These are phyloP conservation scores for Amanita inopinata DNA, from an alignment of 768 basidiomycete species.

Conservation along the genomic window DNA sequence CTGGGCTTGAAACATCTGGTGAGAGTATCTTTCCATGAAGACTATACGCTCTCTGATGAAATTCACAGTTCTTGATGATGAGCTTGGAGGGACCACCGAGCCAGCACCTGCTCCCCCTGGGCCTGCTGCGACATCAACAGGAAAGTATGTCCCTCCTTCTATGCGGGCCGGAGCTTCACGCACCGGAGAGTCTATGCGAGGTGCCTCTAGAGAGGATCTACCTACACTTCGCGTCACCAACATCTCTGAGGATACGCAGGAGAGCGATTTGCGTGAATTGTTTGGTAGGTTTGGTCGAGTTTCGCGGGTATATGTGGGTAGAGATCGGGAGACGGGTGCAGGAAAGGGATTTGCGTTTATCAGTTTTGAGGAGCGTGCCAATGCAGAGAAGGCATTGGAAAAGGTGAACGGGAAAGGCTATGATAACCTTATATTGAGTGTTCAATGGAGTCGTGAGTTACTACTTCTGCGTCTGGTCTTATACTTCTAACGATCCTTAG, in stretches of 20 bases:
- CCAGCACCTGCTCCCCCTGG: slow-evolving; percentile 27
- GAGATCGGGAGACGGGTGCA: slow-evolving; percentile 88
- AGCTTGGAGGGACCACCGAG: slow-evolving; percentile 23
- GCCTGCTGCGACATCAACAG: slow-evolving; percentile 32
- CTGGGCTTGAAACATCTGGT: slow-evolving; percentile 59
- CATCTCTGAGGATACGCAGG: slow-evolving; percentile 90
- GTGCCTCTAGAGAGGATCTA: slow-evolving; percentile 72
- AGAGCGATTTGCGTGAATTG: slow-evolving; percentile 87
- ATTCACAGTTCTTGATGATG: slow-evolving; percentile 29
- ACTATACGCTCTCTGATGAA: not conserved
- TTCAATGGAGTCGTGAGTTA: slow-evolving; percentile 52
- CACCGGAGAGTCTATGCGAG: slow-evolving; percentile 70
- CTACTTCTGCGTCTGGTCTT: not conserved
- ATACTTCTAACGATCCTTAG: slow-evolving; percentile 16
- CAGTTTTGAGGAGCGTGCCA: slow-evolving; percentile 75
- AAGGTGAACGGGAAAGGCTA: slow-evolving; percentile 90
- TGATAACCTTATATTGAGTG: slow-evolving; percentile 76
- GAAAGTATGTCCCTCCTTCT: slow-evolving; percentile 92
- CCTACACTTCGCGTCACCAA: slow-evolving; percentile 97
- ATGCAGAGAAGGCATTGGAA: slow-evolving; percentile 82
- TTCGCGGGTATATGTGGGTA: slow-evolving; percentile 86
- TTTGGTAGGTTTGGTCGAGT: slow-evolving; percentile 83
- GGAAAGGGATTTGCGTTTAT: slow-evolving; percentile 98
- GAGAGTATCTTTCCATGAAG: slow-evolving; percentile 13
- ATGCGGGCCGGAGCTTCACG: slow-evolving; percentile 68